Conservation (phyloP, 225 moss, liverwort and hornwort genomes). For the Rhytidiadelphus loreus region DNA sequence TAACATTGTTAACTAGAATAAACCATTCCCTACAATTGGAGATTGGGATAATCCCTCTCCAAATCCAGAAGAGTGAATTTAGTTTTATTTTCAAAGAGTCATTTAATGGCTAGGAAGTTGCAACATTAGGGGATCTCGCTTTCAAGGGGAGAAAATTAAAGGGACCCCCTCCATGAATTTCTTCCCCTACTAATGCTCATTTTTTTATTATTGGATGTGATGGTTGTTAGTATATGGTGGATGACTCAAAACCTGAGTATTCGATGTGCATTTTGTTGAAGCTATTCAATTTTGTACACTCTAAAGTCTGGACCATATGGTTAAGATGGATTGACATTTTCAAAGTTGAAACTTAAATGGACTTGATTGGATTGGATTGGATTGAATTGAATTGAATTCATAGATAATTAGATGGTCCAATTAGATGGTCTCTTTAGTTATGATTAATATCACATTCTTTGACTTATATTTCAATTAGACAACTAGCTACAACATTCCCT, state of each 20-base stretch:
- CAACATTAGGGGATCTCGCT: too few species aligned
- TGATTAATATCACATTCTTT: neutral
- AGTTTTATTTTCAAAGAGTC: too few species aligned
- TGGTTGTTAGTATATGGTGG: neutral
- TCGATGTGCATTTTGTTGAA: neutral
- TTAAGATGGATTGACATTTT: neutral
- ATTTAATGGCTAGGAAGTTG: too few species aligned
- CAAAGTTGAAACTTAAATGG: accelerated
- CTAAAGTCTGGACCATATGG: accelerated
- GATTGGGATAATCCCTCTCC: too few species aligned
- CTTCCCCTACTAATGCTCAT: neutral
- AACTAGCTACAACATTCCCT: too few species aligned
- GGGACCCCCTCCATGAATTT: too few species aligned
- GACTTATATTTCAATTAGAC: neutral
- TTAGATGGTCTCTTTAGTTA: neutral
- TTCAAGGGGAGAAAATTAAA: too few species aligned
- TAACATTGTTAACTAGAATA: too few species aligned
- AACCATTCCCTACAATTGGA: too few species aligned
- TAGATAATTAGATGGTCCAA: neutral
- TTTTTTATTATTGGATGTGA: accelerated
- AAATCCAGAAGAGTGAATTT: too few species aligned
- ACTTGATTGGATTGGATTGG: neutral
- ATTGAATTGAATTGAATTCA: neutral
- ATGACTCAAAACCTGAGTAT: accelerated
- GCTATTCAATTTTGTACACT: accelerated